Percentiles rank a stretch among this genome's conserved stretches.
Conservation (phyloP, 192 early-diverging fungal species). For the Rhizophagus sp. region DNA sequence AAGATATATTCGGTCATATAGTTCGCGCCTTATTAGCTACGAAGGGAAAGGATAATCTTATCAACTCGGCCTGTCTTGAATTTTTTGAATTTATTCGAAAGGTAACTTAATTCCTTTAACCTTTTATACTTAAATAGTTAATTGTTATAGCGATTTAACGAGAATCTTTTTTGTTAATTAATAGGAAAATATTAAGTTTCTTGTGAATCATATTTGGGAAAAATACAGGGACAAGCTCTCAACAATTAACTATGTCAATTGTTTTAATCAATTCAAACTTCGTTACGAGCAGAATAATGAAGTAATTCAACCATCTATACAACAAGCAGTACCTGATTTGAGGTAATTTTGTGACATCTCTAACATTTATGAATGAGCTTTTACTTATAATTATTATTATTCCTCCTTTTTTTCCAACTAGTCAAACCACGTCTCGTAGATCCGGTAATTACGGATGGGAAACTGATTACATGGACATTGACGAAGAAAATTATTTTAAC, state of each 20-base stretch:
- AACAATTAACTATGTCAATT: conserved; percentile 61
- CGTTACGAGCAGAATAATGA: conserved; percentile 19
- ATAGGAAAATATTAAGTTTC: conserved; percentile 64
- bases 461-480: conserved; percentile 61
- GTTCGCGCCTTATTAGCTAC: conserved; percentile 63
- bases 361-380: neutral
- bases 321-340: neutral
- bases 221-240: conserved; percentile 61
- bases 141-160: no score
- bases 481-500: conserved; percentile 85
- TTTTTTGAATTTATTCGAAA: conserved; percentile 80
- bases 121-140: neutral
- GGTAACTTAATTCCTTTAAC: neutral
- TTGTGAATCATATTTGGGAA: conserved; percentile 72
- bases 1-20: conserved; percentile 70
- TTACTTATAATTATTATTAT: neutral
- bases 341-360: neutral
- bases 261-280: conserved; percentile 54
- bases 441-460: conserved; percentile 43
- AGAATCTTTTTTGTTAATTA: neutral
- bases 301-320: neutral
- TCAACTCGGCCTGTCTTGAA: conserved; percentile 90
- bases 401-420: neutral
- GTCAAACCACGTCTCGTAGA: conserved; percentile 20
- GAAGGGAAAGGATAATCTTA: conserved; percentile 73